Evolutionary conservation across 73 alveolate species (phyloP), one percentile per base, ranked within the genome.

Genomic region (Diophrys sp.): DNA sequence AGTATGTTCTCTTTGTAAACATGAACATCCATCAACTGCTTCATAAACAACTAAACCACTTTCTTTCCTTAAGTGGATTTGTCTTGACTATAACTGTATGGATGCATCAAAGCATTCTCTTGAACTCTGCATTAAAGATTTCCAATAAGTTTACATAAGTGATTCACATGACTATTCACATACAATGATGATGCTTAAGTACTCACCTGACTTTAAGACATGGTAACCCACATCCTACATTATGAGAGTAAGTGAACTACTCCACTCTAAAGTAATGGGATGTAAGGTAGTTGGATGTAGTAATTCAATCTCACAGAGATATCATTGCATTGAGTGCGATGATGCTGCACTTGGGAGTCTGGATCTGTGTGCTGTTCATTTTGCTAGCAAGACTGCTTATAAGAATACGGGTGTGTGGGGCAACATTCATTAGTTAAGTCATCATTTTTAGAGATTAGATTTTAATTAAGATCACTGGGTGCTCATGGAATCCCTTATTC

Each of bases 41-140:
- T 31, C 75, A 2, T 24, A 2, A 2, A 2, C 56, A 68, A 24
- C 26, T 44, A 11, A 44, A 44, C 5, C 18, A 44, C 18, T 18
- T 11, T 44, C 62, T 44, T 44, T 11, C 23, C 55, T 68, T 31
- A 68, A 68, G 24, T 68, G 75, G 75, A 31, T 68, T 28, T 68
- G 75, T 28, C 44, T 68, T 68, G 75, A 68, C 44, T 23, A 23
- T n/a, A 2, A 23, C 24, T 68, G 75, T 28, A n/a, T 26, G 2
- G 29, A 68, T 28, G 26, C 31, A 1, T 23, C 1, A 1, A 31
- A 68, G 25, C 23, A 68, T 68, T 25, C 75, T 5, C 31, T 25
- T 24, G 75, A 68, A 31, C 5, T 68, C 18, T 68, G 75, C 24
- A 31, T 23, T 23, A 26, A 1, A 2, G 56, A 68, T 68, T 68